Conservation (phyloP, 495 filamentous ascomycete genomes). For the Xylaria cubensis region DNA sequence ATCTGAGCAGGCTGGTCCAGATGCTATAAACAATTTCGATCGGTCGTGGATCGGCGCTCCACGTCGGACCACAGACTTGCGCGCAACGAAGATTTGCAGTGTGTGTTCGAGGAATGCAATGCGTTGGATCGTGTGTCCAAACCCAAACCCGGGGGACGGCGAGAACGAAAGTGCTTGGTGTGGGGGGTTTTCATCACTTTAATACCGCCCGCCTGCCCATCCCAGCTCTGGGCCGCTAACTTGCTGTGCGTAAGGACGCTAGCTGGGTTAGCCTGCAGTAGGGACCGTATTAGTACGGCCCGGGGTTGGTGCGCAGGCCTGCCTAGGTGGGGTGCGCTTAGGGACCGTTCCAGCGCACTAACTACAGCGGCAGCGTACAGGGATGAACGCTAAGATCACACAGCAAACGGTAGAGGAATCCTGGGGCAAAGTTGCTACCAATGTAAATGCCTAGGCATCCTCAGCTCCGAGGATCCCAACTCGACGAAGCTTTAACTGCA, state of each 20-base stretch:
- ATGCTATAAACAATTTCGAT: slow-evolving; percentile 2
- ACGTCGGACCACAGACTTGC: slow-evolving; percentile 12
- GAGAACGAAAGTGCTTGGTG: slow-evolving; percentile 23
- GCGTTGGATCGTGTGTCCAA: slow-evolving; percentile 13
- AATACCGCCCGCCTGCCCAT: slow-evolving; percentile 18
- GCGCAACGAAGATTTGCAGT: slow-evolving; percentile 1
- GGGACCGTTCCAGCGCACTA: slow-evolving; percentile 2
- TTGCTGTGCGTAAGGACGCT: slow-evolving; percentile 14
- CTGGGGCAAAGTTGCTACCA: not conserved
- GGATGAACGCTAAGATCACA: slow-evolving; percentile 5
- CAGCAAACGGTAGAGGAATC: not conserved
- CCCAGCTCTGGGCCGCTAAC: slow-evolving; percentile 16
- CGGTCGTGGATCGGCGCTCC: not conserved
- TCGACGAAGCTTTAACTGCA: slow-evolving; percentile 5
- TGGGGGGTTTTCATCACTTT: slow-evolving; percentile 22
- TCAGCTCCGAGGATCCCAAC: slow-evolving; percentile 5
- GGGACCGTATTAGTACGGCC: slow-evolving; percentile 10
- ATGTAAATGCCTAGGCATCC: not conserved
- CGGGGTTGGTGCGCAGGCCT: not conserved
- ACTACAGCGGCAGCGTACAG: not conserved
- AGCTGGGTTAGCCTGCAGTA: slow-evolving; percentile 5
- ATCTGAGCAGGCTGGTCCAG: not conserved
- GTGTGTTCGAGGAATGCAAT: slow-evolving; percentile 5
- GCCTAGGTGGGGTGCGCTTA: not conserved
- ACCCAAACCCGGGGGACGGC: slow-evolving; percentile 22